Percentiles rank a stretch among this genome's conserved stretches.
Evolutionary conservation across 345 rosid genomes (phyloP).

Genomic region (Citrus unshiu): DNA sequence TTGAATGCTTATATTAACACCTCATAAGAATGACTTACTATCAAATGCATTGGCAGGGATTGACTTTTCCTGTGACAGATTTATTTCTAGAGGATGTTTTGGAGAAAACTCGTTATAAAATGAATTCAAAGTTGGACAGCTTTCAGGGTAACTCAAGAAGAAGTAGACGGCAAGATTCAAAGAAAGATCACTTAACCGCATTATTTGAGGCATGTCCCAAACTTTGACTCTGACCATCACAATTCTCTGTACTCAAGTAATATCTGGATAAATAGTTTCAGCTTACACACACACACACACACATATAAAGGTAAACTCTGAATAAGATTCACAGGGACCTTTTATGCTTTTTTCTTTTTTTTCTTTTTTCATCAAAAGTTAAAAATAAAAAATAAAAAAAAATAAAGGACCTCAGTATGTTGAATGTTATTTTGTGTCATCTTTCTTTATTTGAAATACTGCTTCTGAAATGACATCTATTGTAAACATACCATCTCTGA

Average conservation of each 20-base stretch:
- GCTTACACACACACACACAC: too few species aligned
- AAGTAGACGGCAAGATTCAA: conserved; percentile 66
- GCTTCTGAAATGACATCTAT: not conserved
- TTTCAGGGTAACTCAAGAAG: conserved; percentile 69
- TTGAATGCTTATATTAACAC: not conserved
- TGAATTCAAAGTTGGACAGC: conserved; percentile 58
- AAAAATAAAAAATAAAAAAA: too few species aligned
- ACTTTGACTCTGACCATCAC: not conserved
- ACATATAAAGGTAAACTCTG: not conserved
- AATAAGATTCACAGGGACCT: not conserved
- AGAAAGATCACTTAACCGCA: conserved; percentile 67
- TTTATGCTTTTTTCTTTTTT: not conserved
- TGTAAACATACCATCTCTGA: not conserved
- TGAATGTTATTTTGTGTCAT: not conserved
- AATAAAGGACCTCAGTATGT: too few species aligned
- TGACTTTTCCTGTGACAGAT: conserved; percentile 86
- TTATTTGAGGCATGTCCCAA: conserved; percentile 64
- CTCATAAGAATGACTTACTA: not conserved
- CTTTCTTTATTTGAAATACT: not conserved
- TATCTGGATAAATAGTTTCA: not conserved
- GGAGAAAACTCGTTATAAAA: conserved; percentile 66
- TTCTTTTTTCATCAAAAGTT: too few species aligned
- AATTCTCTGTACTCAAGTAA: not conserved
- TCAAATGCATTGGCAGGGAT: conserved; percentile 50
- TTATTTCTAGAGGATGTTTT: conserved; percentile 83